A percentile compares a stretch with the other conserved stretches of the same genome.
Evolutionary conservation across 2,329 filamentous ascomycete species (phyloP).

Genomic region (Ophiocordyceps camponoti-leonardi): DNA sequence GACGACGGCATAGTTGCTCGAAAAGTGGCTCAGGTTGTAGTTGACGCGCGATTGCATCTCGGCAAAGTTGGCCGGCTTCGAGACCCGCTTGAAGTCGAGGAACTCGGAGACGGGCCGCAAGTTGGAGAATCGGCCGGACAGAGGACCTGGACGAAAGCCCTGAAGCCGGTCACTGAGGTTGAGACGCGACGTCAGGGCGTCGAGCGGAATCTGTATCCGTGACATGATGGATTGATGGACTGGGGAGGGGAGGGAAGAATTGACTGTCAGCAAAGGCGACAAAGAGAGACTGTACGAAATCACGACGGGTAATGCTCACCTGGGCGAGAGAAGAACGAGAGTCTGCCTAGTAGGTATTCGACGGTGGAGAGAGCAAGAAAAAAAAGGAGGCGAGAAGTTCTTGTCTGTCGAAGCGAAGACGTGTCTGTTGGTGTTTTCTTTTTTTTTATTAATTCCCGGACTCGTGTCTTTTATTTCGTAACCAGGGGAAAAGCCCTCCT

Average conservation of each 20-base stretch:
- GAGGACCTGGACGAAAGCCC: slow-evolving; percentile 59
- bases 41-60: slow-evolving; percentile 87
- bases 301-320: neutral
- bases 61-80: slow-evolving; percentile 80
- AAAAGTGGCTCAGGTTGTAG: slow-evolving; percentile 95
- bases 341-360: neutral
- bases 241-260: no score
- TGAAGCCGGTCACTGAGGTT: slow-evolving; percentile 76
- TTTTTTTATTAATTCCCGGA: neutral
- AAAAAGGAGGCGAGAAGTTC: neutral
- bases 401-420: neutral
- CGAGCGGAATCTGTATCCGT: slow-evolving; percentile 82
- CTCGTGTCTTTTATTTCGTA: neutral
- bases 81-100: slow-evolving; percentile 86
- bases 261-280: neutral
- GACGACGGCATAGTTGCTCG: slow-evolving; percentile 91
- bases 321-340: neutral
- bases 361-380: neutral
- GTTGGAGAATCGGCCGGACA: slow-evolving; percentile 78
- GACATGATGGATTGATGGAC: slow-evolving; percentile 37
- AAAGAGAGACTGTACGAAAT: neutral
- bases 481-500: neutral
- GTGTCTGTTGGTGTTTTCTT: neutral
- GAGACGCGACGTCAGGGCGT: slow-evolving; percentile 78
- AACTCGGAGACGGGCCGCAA: slow-evolving; percentile 85